These are phyloP conservation scores for Pleurotus giganteus DNA, from an alignment of 768 basidiomycete genomes.

Conservation along the genomic window DNA sequence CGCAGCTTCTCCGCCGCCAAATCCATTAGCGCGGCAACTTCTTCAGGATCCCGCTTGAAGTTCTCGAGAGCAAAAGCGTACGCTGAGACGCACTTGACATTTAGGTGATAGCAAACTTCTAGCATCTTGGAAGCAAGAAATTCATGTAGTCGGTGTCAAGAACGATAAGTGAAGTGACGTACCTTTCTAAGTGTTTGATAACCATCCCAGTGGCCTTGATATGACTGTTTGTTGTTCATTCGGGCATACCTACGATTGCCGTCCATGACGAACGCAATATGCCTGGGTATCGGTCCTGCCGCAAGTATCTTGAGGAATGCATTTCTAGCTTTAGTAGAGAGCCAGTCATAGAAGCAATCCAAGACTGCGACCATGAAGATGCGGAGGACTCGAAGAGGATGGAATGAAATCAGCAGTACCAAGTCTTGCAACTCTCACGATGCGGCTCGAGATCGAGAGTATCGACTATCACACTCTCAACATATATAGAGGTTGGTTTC, in stretches of 20 bases:
- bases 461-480: too few species aligned
- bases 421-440: too few species aligned
- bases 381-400: background rate
- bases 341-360: conserved; percentile 22
- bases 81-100: conserved; percentile 82
- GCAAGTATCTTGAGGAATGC: conserved; percentile 66
- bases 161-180: conserved; percentile 24
- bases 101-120: conserved; percentile 80
- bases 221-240: conserved; percentile 56
- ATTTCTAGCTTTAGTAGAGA: conserved; percentile 34
- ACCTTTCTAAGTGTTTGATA: conserved; percentile 80
- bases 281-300: conserved; percentile 81
- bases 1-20: conserved; percentile 75
- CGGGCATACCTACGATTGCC: conserved; percentile 92
- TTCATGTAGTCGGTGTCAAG: background rate
- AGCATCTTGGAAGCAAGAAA: conserved; percentile 53
- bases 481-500: too few species aligned
- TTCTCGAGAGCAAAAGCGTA: conserved; percentile 99
- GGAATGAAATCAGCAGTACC: too few species aligned
- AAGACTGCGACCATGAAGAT: background rate
- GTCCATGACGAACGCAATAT: conserved; percentile 97
- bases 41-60: conserved; percentile 82
- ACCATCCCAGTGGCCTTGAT: conserved; percentile 82
- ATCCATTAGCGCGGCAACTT: conserved; percentile 87
- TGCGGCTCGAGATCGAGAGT: too few species aligned